Conservation (phyloP, 176 grass and related monocot genomes). For the Juncus effusus region DNA sequence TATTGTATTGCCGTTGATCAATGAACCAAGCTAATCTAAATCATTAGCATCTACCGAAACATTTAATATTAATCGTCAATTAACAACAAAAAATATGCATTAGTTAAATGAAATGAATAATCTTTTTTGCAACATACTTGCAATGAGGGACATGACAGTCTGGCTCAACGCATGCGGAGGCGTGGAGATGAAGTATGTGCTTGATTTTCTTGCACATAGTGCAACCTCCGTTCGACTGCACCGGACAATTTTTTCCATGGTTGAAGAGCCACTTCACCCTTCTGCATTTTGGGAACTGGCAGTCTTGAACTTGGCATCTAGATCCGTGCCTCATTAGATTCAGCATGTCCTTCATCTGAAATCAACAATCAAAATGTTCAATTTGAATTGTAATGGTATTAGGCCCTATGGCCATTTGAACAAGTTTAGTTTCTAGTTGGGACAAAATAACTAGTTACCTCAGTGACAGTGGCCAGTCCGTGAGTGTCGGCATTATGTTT, state of each 20-base stretch:
- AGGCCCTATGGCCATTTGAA: too few species aligned
- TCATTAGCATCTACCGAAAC: too few species aligned
- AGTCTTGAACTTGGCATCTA: neutral
- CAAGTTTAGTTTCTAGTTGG: neutral
- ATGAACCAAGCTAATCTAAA: too few species aligned
- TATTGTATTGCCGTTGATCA: too few species aligned
- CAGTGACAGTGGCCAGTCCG: too few species aligned
- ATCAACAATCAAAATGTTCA: too few species aligned
- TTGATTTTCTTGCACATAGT: neutral
- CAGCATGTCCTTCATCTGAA: conserved; percentile 1
- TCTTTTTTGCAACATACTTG: conserved; percentile 7
- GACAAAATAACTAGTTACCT: too few species aligned
- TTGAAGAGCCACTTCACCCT: neutral
- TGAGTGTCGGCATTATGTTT: too few species aligned
- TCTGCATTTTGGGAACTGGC: neutral
- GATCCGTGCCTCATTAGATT: conserved; percentile 2
- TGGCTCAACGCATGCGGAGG: neutral
- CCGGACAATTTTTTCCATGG: neutral
- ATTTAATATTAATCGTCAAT: too few species aligned
- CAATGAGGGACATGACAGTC: conserved; percentile 12
- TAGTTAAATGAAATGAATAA: too few species aligned
- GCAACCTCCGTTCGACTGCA: neutral
- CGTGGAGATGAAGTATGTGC: neutral
- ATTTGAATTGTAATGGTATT: too few species aligned
- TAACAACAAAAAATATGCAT: too few species aligned